These are phyloP conservation scores for Staphylotrichum tortipilum DNA, from an alignment of 495 filamentous ascomycete species.

Conservation along the genomic window DNA sequence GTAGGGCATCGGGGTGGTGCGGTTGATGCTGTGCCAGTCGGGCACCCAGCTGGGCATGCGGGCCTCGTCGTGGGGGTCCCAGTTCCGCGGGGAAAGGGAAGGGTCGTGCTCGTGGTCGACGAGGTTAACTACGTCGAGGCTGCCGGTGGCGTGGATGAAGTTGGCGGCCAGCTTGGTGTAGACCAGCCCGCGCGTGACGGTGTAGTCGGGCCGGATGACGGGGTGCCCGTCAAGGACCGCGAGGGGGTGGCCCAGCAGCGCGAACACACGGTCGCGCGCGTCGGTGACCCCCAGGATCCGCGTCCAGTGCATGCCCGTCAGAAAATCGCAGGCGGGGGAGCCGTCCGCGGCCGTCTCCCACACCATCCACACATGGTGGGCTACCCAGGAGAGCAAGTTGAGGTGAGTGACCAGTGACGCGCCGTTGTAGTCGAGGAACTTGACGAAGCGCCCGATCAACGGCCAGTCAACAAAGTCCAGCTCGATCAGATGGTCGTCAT, in stretches of 20 bases:
- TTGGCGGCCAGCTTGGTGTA: slow-evolving; percentile 13
- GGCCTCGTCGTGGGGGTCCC: slow-evolving; percentile 7
- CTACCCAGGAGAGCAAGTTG: slow-evolving; percentile 7
- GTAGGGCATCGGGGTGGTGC: slow-evolving; percentile 11
- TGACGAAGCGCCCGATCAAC: slow-evolving; percentile 7
- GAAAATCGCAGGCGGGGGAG: slow-evolving; percentile 10
- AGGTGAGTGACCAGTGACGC: slow-evolving; percentile 15
- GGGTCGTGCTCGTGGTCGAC: slow-evolving; percentile 15
- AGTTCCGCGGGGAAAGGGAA: neutral
- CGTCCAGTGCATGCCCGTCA: slow-evolving; percentile 15
- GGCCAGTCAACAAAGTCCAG: slow-evolving; percentile 10
- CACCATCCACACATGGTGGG: slow-evolving; percentile 14
- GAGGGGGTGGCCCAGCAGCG: slow-evolving; percentile 9
- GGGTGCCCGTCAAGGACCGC: slow-evolving; percentile 6
- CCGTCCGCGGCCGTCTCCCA: slow-evolving; percentile 10
- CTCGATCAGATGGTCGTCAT: too few species aligned
- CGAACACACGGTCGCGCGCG: slow-evolving; percentile 12
- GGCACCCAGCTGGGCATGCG: slow-evolving; percentile 15
- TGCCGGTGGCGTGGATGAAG: slow-evolving; percentile 9
- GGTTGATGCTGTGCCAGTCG: slow-evolving; percentile 18
- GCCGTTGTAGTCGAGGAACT: slow-evolving; percentile 9
- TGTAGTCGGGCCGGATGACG: slow-evolving; percentile 13
- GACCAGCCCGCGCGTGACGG: slow-evolving; percentile 11
- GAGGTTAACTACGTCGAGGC: slow-evolving; percentile 8
- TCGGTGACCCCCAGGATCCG: slow-evolving; percentile 15